Percentiles rank a stretch among this genome's conserved stretches.
phyloP scores from a whole-genome alignment of 768 basidiomycete genomes.

The Gautieria morchelliformis region DNA sequence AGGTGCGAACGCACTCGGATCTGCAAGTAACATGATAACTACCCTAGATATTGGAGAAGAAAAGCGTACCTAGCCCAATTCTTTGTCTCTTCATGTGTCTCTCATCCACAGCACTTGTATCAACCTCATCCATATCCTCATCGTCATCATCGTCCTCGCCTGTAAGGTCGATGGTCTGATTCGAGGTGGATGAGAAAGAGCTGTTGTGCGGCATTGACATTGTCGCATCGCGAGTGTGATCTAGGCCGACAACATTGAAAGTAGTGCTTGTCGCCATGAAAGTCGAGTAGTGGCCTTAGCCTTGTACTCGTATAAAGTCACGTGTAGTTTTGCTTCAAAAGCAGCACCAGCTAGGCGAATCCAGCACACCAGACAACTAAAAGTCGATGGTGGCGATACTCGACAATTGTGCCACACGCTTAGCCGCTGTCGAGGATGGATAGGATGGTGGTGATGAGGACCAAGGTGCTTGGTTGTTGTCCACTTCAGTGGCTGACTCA shows the following conservation, averaged over 20 bases:
- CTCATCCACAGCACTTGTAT: constrained; percentile 8
- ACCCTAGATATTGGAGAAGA: constrained; percentile 13
- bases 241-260: not conserved
- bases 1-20: constrained; percentile 16
- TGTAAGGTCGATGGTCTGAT: constrained; percentile 62
- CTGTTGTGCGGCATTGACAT: constrained; percentile 6
- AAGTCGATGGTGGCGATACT: not conserved
- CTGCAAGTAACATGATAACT: constrained; percentile 17
- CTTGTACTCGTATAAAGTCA: not conserved
- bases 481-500: not conserved
- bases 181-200: constrained; percentile 26
- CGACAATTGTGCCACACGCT: not conserved
- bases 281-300: not conserved
- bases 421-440: not conserved
- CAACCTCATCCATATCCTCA: constrained; percentile 11
- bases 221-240: constrained; percentile 1
- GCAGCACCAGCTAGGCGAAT: not conserved
- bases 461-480: not conserved
- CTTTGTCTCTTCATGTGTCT: constrained; percentile 21
- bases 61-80: constrained; percentile 33
- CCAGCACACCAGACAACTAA: not conserved
- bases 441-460: not conserved
- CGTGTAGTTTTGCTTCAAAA: not conserved
- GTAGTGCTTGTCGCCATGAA: constrained; percentile 5
- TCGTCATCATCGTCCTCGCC: constrained; percentile 40